Percentiles rank a stretch among this genome's conserved stretches.
phyloP scores from a whole-genome alignment of 2,329 filamentous ascomycete species.

The Graphilbum fragrans region DNA sequence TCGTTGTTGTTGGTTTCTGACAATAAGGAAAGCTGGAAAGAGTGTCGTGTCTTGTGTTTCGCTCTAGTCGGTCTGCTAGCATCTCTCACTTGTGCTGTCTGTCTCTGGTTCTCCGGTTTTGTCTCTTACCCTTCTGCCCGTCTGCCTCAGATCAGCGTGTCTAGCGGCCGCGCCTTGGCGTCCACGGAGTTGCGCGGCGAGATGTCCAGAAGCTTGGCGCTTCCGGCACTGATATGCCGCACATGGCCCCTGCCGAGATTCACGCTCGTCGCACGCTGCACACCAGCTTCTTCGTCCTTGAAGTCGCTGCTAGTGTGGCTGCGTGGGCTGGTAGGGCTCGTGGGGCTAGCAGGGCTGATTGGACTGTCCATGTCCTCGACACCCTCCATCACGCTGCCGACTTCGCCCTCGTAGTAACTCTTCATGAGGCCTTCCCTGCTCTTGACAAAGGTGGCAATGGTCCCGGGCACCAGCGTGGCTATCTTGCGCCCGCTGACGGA shows the following conservation, averaged over 20 bases:
- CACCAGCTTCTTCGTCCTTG: conserved; percentile 24
- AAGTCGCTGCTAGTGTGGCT: conserved; percentile 12
- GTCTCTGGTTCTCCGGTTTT: neutral
- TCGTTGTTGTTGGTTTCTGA: conserved; percentile 3
- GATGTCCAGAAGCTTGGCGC: conserved; percentile 61
- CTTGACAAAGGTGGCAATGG: conserved; percentile 35
- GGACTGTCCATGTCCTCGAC: conserved; percentile 2
- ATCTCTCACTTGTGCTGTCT: neutral
- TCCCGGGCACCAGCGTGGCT: conserved; percentile 42
- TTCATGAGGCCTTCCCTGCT: conserved; percentile 41
- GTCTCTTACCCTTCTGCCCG: neutral
- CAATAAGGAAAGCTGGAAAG: conserved; percentile 9
- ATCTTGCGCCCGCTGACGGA: conserved; percentile 33
- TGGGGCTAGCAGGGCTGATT: conserved; percentile 3
- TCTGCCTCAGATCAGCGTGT: conserved; percentile 3
- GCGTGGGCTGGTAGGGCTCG: conserved; percentile 5
- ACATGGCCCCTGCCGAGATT: conserved; percentile 53
- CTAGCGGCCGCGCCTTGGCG: conserved; percentile 18
- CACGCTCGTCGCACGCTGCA: conserved; percentile 59
- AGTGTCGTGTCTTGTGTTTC: conserved; percentile 3
- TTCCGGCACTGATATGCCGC: conserved; percentile 65
- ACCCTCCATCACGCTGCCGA: conserved; percentile 4
- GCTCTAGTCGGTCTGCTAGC: neutral
- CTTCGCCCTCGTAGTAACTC: conserved; percentile 23
- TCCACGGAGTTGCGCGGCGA: conserved; percentile 42